Percentiles rank a stretch among this genome's conserved stretches.
Conservation (phyloP, 2,329 filamentous ascomycete species). For the Teratosphaeriaceae sp. region DNA sequence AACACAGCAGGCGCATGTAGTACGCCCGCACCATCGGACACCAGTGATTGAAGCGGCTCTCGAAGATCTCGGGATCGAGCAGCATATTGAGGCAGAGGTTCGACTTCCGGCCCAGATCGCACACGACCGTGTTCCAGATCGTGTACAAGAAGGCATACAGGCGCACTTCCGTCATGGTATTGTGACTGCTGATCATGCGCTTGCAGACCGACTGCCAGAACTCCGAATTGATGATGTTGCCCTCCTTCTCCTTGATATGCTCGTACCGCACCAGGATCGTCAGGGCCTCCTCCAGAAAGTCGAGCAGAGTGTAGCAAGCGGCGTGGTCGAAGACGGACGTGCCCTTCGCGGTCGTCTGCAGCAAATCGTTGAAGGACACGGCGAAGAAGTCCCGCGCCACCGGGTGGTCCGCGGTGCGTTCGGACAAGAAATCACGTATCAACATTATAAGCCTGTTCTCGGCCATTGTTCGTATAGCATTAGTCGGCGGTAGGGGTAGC, state of each 20-base stretch:
- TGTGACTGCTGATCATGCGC: constrained; percentile 73
- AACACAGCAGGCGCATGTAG: constrained; percentile 84
- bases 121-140: constrained; percentile 67
- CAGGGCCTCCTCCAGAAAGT: constrained; percentile 79
- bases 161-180: constrained; percentile 84
- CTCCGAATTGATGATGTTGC: constrained; percentile 60
- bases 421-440: constrained; percentile 70
- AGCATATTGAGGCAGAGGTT: constrained; percentile 68
- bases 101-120: constrained; percentile 60
- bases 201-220: constrained; percentile 82
- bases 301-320: constrained; percentile 83
- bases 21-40: constrained; percentile 93
- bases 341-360: constrained; percentile 66
- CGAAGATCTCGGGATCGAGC: constrained; percentile 66
- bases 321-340: constrained; percentile 76
- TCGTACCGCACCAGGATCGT: constrained; percentile 59
- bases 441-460: constrained; percentile 81
- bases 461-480: constrained; percentile 73
- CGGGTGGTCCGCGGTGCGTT: constrained; percentile 48
- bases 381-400: constrained; percentile 64
- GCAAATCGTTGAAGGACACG: constrained; percentile 63
- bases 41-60: constrained; percentile 85
- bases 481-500: constrained; percentile 56
- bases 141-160: constrained; percentile 75
- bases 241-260: constrained; percentile 36